Evolutionary conservation across 2,329 filamentous ascomycete genomes (phyloP).

Genomic region (Penicillium thymicola): DNA sequence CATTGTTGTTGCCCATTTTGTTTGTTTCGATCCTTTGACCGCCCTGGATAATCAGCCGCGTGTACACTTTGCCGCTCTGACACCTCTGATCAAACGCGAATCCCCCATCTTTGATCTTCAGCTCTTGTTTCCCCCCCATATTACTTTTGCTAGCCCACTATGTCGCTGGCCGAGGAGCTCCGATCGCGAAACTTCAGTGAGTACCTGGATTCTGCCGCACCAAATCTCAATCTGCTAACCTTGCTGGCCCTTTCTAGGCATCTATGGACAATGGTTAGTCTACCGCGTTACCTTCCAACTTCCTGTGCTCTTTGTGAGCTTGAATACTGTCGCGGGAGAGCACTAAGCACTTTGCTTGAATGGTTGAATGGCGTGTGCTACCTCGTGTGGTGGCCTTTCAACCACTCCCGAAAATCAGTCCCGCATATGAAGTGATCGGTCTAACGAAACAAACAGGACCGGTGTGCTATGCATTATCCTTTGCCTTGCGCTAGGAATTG

Average conservation of each 20-base stretch:
- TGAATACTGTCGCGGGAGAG: neutral
- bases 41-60: conserved; percentile 4
- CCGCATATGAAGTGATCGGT: neutral
- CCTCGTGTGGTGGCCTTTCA: neutral
- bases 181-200: conserved; percentile 65
- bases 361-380: neutral
- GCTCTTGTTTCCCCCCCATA: neutral
- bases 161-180: conserved; percentile 62
- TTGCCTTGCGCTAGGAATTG: conserved; percentile 65
- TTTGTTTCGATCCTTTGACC: conserved; percentile 7
- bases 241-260: conserved; percentile 47
- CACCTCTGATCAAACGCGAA: conserved; percentile 8
- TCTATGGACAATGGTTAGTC: conserved; percentile 66
- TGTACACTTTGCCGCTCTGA: conserved; percentile 9
- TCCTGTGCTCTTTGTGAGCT: neutral
- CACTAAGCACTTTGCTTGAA: neutral
- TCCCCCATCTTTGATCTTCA: conserved; percentile 1
- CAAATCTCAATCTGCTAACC: conserved; percentile 22
- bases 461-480: conserved; percentile 61
- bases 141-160: conserved; percentile 31
- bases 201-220: conserved; percentile 27
- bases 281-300: neutral
- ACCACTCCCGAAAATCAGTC: neutral
- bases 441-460: conserved; percentile 35
- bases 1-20: neutral